Conservation (phyloP, 495 filamentous ascomycete species). For the Baudoinia panamericana region DNA sequence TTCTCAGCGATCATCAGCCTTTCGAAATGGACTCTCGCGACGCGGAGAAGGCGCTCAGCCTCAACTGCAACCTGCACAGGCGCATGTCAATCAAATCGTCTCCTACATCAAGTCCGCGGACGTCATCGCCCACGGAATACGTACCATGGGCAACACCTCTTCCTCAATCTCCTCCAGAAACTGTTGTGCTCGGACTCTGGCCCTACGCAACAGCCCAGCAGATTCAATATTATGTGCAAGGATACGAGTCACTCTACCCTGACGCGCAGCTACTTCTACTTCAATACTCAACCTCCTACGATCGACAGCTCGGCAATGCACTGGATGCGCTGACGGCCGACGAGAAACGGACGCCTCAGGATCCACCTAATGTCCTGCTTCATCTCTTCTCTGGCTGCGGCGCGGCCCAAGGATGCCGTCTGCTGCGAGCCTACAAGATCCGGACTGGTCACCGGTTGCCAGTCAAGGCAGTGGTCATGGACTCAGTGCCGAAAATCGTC, state of each 20-base stretch:
- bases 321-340: conserved; percentile 3
- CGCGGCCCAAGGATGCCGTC: conserved; percentile 10
- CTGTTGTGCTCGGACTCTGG: conserved; percentile 14
- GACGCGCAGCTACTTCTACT: conserved; percentile 6
- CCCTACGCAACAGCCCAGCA: conserved; percentile 11
- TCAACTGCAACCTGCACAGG: conserved; percentile 2
- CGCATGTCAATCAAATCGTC: conserved; percentile 7
- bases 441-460: background rate
- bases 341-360: background rate
- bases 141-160: background rate
- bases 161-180: conserved; percentile 4
- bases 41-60: conserved; percentile 1
- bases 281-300: conserved; percentile 4
- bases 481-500: conserved; percentile 1
- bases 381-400: conserved; percentile 12
- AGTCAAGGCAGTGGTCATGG: conserved; percentile 12
- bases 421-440: conserved; percentile 8
- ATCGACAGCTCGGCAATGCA: conserved; percentile 5
- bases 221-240: conserved; percentile 6
- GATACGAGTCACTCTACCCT: conserved; percentile 12
- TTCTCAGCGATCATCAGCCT: too few species aligned
- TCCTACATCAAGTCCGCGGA: conserved; percentile 5
- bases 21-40: background rate
- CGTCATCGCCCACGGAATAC: background rate
- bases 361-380: conserved; percentile 8